Evolutionary conservation across 2,329 filamentous ascomycete genomes (phyloP).

Genomic region (Fusarium drepaniforme): DNA sequence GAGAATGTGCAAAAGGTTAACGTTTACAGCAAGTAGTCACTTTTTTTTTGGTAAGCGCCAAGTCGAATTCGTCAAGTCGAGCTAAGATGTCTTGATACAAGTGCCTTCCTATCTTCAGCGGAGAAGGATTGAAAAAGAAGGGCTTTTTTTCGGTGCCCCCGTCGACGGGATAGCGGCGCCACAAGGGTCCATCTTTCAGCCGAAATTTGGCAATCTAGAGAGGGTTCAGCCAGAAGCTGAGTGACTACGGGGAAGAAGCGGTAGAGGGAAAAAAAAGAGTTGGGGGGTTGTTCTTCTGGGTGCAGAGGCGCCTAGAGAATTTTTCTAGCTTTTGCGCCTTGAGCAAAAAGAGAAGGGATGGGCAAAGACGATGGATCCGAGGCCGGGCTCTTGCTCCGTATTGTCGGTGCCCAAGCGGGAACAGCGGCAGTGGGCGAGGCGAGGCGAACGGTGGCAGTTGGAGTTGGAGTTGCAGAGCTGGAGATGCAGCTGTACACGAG

Average conservation of each 20-base stretch:
- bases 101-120: background rate
- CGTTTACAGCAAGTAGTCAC: background rate
- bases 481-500: conserved; percentile 7
- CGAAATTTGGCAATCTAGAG: conserved; percentile 37
- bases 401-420: conserved; percentile 27
- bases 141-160: conserved; percentile 21
- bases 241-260: background rate
- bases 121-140: conserved; percentile 5
- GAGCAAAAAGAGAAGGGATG: conserved; percentile 26
- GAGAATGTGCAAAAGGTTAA: background rate
- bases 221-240: background rate
- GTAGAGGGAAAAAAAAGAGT: background rate
- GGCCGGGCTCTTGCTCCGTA: background rate
- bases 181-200: conserved; percentile 36
- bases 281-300: background rate
- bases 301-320: background rate
- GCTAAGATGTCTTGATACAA: conserved; percentile 5
- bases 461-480: conserved; percentile 16
- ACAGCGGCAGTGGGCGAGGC: background rate
- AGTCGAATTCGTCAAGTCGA: conserved; percentile 4
- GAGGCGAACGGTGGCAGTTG: background rate
- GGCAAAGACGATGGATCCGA: background rate
- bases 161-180: conserved; percentile 29
- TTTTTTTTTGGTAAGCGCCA: background rate
- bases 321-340: conserved; percentile 17